These are phyloP conservation scores for Austroboletus novae-zelandiae DNA, from an alignment of 1,284 basidiomycete genomes.

Conservation along the genomic window DNA sequence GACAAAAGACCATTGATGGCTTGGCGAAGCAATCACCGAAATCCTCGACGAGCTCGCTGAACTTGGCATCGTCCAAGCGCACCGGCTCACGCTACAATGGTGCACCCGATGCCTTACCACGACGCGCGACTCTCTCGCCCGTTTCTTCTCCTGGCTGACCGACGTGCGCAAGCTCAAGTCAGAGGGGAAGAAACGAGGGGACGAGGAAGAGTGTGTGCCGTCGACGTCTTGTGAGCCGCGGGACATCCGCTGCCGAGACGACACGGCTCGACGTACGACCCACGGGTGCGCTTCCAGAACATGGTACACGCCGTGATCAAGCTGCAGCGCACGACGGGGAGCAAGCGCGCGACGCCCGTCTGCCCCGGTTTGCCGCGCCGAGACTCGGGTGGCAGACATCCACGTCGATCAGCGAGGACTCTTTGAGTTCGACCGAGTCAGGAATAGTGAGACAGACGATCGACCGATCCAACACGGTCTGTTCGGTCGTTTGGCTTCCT, in stretches of 20 bases:
- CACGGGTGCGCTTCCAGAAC: conserved; percentile 34
- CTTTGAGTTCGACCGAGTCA: conserved; percentile 36
- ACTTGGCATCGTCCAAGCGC: conserved; percentile 37
- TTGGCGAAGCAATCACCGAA: conserved; percentile 64
- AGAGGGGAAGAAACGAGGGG: not conserved
- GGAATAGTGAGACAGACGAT: too few relatives aligned
- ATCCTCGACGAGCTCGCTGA: conserved; percentile 40
- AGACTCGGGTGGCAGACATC: conserved; percentile 28
- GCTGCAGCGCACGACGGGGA: too few relatives aligned
- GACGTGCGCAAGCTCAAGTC: not conserved
- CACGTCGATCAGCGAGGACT: conserved; percentile 18
- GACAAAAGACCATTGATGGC: too few relatives aligned
- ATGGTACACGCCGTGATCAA: conserved; percentile 31
- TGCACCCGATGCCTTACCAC: too few relatives aligned
- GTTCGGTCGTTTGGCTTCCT: too few relatives aligned
- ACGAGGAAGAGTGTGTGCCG: too few relatives aligned
- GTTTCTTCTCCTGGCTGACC: conserved; percentile 13
- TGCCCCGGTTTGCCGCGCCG: conserved; percentile 27
- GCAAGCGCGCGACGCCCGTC: conserved; percentile 30
- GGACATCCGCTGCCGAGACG: too few relatives aligned
- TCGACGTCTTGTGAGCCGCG: too few relatives aligned
- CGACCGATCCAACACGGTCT: too few relatives aligned
- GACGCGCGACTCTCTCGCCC: conserved; percentile 8
- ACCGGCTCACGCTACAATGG: conserved; percentile 22
- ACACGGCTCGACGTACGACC: conserved; percentile 25